Base-by-base conservation (phyloP, 257 asterid species). In the Fraxinus anomala region DNA sequence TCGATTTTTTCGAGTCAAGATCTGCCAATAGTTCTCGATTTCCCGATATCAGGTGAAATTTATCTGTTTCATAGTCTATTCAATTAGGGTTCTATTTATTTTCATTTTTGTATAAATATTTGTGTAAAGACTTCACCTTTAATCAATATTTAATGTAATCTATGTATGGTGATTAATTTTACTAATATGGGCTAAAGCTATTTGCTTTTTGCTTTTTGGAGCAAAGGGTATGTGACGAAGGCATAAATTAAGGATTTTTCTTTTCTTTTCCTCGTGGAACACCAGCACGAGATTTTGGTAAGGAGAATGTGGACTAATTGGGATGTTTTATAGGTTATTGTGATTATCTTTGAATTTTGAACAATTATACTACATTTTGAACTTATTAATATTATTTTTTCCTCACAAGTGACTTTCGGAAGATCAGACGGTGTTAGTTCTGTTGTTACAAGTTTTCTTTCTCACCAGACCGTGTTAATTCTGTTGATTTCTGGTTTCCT, bases 41-140 rank as follows among this genome's bases (percentile, higher is more conserved):
- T 19, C 3, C 49, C 24, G 56, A 72, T 76, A 56, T 33, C 65
- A 36, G 68, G 13, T 77, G 77, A 21, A 17, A 9, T 47, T 77
- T 77, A 17, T 66, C 33, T 3, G 71, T 33, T 47, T 14, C 59
- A 0, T 47, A 47, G n/a, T 47, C 7, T 47, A 5, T 59, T 72
- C 39, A 76, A 71, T 47, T 63, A 39, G 26, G 86, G 79, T 78
- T 73, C 72, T 39, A 67, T 75, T 72, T 72, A 36, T 42, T 72
- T 19, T 76, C 0, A 24, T 68, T 75, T 56, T n/a, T 36, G 13
- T 76, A 72, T 39, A 5, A 71, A 78, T 30, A 36, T 28, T 61
- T 70, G 68, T 17, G n/a, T 9, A 28, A 68, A 51, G 31, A 33
- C 66, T 51, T 61, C 14, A 23, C 31, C n/a, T 11, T 66, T 67